Evolutionary conservation across 192 early-diverging fungal genomes (phyloP), one percentile per base, ranked within the genome.

Genomic region (Chytriomyces sp.): DNA sequence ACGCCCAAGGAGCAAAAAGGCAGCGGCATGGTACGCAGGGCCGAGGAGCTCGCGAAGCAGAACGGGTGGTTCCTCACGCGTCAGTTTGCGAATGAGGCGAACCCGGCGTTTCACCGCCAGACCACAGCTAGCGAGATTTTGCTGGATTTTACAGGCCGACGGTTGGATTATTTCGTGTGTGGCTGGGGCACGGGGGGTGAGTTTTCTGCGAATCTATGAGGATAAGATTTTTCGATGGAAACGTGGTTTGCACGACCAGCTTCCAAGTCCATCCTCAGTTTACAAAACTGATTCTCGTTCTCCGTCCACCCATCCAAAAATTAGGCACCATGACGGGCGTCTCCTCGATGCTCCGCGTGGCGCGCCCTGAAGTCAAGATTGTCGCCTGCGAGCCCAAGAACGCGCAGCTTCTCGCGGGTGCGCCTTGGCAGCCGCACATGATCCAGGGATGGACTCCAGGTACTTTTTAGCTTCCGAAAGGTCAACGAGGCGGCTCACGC

Each of bases 111-210:
- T 60, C 78, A 80, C 52, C 58, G 77, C 31, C 75, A 80, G 69
- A 80, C 78, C 5, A 80, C 78, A 38, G 78, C 62, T 28, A 44
- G 63, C 30, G 78, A 80, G 63, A 80, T 80, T 61, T 61, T 77
- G 62, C 41, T 19, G 22, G 78, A 80, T 49, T 79, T 79, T 59
- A 72, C 56, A 1, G 78, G 76, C 19, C 39, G 41, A 19, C n/a
- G 38, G 26, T 22, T 80, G 17, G 76, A 78, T 41, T 78, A 80
- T 37, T 64, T 80, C 80, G 78, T 80, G 4, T 52, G 64, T 63
- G 78, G 78, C 26, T 77, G 71, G 65, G 78, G 78, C 38, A 80
- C 78, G 34, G 78, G 78, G 41, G 78, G 78, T 33, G n/a, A n/a
- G n/a, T n/a, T n/a, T n/a, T n/a, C n/a, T n/a, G n/a, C n/a, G n/a